phyloP scores from a whole-genome alignment of 257 asterid species.

The Capsicum baccatum region DNA sequence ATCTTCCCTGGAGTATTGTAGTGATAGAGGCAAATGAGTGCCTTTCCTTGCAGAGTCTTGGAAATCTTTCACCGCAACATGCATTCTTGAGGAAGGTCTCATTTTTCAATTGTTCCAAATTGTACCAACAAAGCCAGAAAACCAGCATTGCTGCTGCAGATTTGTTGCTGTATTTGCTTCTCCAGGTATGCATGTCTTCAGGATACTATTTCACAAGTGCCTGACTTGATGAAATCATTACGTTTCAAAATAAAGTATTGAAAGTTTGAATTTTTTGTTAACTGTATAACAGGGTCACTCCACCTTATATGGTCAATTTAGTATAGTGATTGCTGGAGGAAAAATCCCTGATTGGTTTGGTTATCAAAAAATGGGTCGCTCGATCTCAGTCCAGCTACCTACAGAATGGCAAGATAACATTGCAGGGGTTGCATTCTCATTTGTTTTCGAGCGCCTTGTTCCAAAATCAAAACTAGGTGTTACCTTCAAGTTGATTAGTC shows the following conservation, averaged over 20 bases:
- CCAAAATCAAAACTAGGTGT: slow-evolving; percentile 31
- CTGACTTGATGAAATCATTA: neutral
- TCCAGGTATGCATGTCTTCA: slow-evolving; percentile 26
- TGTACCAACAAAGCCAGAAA: neutral
- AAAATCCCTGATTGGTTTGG: slow-evolving; percentile 27
- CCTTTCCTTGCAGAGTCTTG: slow-evolving; percentile 16
- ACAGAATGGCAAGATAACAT: slow-evolving; percentile 23
- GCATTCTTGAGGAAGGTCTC: slow-evolving; percentile 32
- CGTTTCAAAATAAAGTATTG: neutral
- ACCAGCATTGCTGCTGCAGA: slow-evolving; percentile 17
- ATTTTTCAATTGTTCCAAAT: slow-evolving; percentile 8
- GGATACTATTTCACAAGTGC: neutral
- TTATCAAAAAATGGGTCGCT: slow-evolving; percentile 27
- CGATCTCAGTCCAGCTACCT: slow-evolving; percentile 27
- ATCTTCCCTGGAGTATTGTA: slow-evolving; percentile 33
- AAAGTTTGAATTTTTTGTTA: slow-evolving; percentile 3
- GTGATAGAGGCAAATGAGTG: slow-evolving; percentile 34
- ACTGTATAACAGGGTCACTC: slow-evolving; percentile 27
- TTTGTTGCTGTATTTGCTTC: slow-evolving; percentile 25
- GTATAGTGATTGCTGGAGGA: slow-evolving; percentile 28
- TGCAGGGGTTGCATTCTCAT: slow-evolving; percentile 28
- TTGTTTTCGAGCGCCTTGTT: slow-evolving; percentile 6
- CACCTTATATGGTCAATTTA: slow-evolving; percentile 22
- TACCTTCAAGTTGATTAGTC: slow-evolving; percentile 32
- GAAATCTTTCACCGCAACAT: slow-evolving; percentile 27